phyloP scores from a whole-genome alignment of 2,329 filamentous ascomycete genomes.

The Fusarium phyllophilum region DNA sequence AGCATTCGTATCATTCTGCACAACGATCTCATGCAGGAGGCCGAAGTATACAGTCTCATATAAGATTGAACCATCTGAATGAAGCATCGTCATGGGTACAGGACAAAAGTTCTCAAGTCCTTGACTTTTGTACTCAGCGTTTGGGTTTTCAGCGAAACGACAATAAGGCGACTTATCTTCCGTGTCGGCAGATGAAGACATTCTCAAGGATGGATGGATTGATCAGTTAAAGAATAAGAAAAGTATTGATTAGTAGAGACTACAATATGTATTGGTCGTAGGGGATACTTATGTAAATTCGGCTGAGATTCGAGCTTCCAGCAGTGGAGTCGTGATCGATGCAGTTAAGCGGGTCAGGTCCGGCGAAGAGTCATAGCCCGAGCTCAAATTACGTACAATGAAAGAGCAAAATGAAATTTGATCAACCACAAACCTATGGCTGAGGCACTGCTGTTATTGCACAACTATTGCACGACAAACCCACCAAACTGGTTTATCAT shows the following conservation, averaged over 20 bases:
- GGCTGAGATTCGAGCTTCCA: not conserved
- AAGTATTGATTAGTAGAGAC: not conserved
- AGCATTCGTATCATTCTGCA: not conserved
- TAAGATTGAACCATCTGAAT: not conserved
- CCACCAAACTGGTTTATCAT: too few species aligned
- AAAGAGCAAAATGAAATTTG: too few species aligned
- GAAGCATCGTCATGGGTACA: not conserved
- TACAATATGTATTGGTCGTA: not conserved
- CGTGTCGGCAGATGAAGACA: not conserved
- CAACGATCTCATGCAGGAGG: not conserved
- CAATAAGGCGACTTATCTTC: not conserved
- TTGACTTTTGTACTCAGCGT: not conserved
- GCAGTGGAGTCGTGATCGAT: not conserved
- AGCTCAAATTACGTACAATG: not conserved
- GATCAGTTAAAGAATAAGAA: not conserved
- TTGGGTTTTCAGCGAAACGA: not conserved
- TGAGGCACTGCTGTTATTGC: not conserved
- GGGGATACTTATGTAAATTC: not conserved
- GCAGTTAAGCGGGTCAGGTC: not conserved
- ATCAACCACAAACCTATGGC: not conserved
- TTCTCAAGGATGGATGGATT: not conserved
- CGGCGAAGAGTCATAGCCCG: not conserved
- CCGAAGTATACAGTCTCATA: not conserved
- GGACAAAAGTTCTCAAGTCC: not conserved
- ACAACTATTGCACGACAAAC: not conserved